A percentile compares a stretch with the other conserved stretches of the same genome.
These are phyloP conservation scores for Cladophialophora psammophila DNA, from an alignment of 2,329 filamentous ascomycete species.

Conservation along the genomic window DNA sequence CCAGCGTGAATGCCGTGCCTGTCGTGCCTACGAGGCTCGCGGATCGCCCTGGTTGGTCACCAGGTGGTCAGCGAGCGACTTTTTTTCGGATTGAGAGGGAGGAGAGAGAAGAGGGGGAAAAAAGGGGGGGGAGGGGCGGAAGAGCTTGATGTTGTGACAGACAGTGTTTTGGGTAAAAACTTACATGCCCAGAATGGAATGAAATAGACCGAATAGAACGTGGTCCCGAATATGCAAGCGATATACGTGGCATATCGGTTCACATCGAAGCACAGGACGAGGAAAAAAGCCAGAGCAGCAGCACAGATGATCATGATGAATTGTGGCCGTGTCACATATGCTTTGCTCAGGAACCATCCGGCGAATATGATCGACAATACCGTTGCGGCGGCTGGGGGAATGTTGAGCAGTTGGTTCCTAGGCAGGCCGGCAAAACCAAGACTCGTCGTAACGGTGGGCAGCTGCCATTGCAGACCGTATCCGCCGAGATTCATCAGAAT, in stretches of 20 bases:
- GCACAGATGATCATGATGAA: slow-evolving; percentile 53
- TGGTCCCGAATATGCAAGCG: slow-evolving; percentile 54
- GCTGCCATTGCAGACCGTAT: slow-evolving; percentile 54
- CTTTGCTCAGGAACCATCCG: slow-evolving; percentile 50
- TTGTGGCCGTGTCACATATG: slow-evolving; percentile 51
- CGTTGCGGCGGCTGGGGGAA: slow-evolving; percentile 54
- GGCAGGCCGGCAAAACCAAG: slow-evolving; percentile 53
- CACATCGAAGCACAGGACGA: slow-evolving; percentile 52
- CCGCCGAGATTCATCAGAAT: slow-evolving; percentile 57
- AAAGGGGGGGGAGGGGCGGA: too few species aligned
- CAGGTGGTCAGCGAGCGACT: slow-evolving; percentile 53
- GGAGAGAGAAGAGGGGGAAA: neutral
- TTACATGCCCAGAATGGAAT: slow-evolving; percentile 56
- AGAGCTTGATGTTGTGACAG: neutral
- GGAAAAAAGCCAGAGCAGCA: slow-evolving; percentile 54
- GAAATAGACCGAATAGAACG: slow-evolving; percentile 55
- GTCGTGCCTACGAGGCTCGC: slow-evolving; percentile 58
- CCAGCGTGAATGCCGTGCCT: slow-evolving; percentile 60
- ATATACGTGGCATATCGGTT: slow-evolving; percentile 54
- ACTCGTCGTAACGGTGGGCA: slow-evolving; percentile 52
- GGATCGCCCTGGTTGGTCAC: slow-evolving; percentile 51
- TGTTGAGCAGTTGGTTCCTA: slow-evolving; percentile 55
- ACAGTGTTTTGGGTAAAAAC: slow-evolving; percentile 16
- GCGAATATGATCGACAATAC: slow-evolving; percentile 52
- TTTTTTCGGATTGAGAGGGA: neutral